phyloP scores from a whole-genome alignment of 2,329 filamentous ascomycete species.

The Neonectria coccinea region DNA sequence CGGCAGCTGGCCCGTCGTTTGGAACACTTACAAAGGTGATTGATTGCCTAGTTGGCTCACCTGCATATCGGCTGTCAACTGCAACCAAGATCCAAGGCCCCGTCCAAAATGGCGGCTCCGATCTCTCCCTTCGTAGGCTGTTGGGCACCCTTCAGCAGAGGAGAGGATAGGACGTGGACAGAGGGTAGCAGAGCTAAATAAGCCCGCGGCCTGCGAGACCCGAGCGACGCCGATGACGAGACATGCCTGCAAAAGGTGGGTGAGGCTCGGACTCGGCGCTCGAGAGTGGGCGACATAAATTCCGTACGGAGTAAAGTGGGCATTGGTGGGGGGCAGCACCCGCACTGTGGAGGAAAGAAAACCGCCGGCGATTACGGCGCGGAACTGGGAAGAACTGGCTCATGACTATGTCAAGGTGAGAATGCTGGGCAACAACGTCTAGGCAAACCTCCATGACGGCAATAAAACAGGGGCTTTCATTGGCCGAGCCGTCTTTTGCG shows the following conservation, averaged over 20 bases:
- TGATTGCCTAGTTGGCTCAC: constrained; percentile 10
- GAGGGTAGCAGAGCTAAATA: constrained; percentile 2
- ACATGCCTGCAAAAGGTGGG: constrained; percentile 17
- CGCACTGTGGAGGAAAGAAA: constrained; percentile 22
- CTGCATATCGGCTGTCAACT: constrained; percentile 21
- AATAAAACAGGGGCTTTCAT: neutral
- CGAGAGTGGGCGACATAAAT: constrained; percentile 5
- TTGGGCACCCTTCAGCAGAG: constrained; percentile 3
- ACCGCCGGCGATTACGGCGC: constrained; percentile 28
- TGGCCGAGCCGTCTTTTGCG: constrained; percentile 14
- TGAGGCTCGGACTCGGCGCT: neutral
- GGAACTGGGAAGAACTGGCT: constrained; percentile 1
- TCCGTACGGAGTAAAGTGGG: constrained; percentile 7
- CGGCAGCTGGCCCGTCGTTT: neutral
- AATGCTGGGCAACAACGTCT: constrained; percentile 18
- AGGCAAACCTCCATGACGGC: neutral
- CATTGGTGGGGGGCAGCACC: constrained; percentile 7
- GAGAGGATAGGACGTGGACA: neutral
- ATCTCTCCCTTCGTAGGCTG: constrained; percentile 16
- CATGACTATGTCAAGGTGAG: constrained; percentile 16
- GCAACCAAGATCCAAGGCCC: constrained; percentile 23
- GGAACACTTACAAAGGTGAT: neutral
- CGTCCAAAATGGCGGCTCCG: constrained; percentile 11
- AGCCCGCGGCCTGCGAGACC: constrained; percentile 6
- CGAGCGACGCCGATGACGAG: constrained; percentile 1